Conservation (phyloP, 1,139 yeast species). For the Suzukiozyma palmioleophila region DNA sequence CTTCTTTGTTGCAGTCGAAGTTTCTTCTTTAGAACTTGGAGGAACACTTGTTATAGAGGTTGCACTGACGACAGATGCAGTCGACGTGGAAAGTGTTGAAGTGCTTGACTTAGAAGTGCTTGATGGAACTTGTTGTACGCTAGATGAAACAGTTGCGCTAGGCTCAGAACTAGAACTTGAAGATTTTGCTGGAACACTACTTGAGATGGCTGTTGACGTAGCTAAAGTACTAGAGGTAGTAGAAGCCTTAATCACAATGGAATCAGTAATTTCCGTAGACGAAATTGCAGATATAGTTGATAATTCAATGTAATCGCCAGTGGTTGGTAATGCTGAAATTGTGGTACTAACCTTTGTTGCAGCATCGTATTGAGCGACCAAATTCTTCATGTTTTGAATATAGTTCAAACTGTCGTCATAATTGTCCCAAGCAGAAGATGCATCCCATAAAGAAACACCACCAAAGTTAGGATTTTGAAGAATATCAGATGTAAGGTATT, state of each 20-base stretch:
- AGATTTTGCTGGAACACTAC: constrained; percentile 6
- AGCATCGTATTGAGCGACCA: constrained; percentile 10
- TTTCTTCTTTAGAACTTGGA: constrained; percentile 1
- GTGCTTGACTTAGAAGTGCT: constrained; percentile 7
- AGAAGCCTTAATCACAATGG: constrained; percentile 7
- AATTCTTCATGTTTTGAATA: constrained; percentile 37
- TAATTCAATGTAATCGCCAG: constrained; percentile 6
- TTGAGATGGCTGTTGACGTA: constrained; percentile 8
- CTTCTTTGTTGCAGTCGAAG: background rate
- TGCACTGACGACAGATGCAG: constrained; percentile 6
- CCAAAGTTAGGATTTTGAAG: constrained; percentile 54
- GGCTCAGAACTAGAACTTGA: constrained; percentile 7
- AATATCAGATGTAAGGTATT: constrained; percentile 27
- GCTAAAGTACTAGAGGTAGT: constrained; percentile 8
- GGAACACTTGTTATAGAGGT: constrained; percentile 4
- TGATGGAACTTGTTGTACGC: constrained; percentile 6
- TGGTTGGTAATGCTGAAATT: constrained; percentile 7
- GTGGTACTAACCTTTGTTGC: constrained; percentile 4
- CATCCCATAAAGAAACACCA: constrained; percentile 91
- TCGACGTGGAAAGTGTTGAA: constrained; percentile 7
- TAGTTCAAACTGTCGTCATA: constrained; percentile 40
- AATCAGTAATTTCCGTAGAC: constrained; percentile 6
- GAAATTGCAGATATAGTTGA: constrained; percentile 6
- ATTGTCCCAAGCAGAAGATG: constrained; percentile 70
- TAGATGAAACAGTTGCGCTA: constrained; percentile 6